Conservation (phyloP, 176 grass and related monocot species). For the Tillandsia leiboldiana region DNA sequence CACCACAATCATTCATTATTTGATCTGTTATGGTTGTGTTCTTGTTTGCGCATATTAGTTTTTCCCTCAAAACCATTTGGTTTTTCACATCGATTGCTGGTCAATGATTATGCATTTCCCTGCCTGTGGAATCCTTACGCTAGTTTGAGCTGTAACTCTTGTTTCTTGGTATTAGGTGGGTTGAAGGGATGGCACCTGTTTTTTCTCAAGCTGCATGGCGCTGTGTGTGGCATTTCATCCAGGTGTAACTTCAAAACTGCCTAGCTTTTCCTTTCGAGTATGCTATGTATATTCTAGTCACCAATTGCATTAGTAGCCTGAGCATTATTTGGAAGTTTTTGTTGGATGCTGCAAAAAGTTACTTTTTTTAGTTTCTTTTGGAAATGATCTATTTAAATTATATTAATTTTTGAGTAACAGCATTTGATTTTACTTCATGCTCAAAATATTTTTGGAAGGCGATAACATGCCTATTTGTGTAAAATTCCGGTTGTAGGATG, state of each 20-base stretch:
- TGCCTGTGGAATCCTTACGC: neutral
- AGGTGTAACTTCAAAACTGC: conserved; percentile 34
- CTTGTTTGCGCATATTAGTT: neutral
- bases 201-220: conserved; percentile 93
- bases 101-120: neutral
- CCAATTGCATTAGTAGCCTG: neutral
- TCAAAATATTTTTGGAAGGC: no score
- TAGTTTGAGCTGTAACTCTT: conserved; percentile 16
- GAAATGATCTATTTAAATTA: neutral
- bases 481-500: neutral
- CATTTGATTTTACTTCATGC: no score
- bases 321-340: no score
- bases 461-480: no score
- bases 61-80: neutral
- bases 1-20: neutral
- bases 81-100: conserved; percentile 4
- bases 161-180: conserved; percentile 46
- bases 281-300: no score
- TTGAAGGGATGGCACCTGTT: conserved; percentile 98
- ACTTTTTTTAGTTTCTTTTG: neutral
- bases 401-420: neutral
- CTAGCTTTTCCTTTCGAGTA: neutral
- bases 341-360: neutral
- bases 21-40: neutral
- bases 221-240: conserved; percentile 98